A percentile compares a stretch with the other conserved stretches of the same genome.
These are phyloP conservation scores for Paraphaeosphaeria sporulosa DNA, from an alignment of 2,329 filamentous ascomycete genomes.

Conservation along the genomic window DNA sequence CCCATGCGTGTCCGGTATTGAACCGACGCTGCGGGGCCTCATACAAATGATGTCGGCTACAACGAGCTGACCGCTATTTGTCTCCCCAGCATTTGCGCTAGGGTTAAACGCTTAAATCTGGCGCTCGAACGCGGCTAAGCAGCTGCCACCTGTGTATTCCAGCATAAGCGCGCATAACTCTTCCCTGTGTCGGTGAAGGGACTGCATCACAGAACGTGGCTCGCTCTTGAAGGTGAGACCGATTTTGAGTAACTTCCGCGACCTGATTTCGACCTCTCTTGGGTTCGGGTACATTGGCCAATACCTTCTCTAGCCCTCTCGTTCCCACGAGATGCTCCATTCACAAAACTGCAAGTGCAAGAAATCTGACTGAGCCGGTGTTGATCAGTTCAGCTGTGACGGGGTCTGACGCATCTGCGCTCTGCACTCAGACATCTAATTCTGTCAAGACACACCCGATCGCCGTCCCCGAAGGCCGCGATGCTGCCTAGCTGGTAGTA, in stretches of 20 bases:
- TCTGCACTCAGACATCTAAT: background rate
- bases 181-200: background rate
- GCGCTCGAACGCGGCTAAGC: constrained; percentile 7
- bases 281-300: background rate
- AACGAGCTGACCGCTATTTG: constrained; percentile 1
- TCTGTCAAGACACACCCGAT: background rate
- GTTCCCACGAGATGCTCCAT: background rate
- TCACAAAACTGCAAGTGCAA: background rate
- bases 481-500: background rate
- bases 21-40: background rate
- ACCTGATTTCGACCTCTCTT: background rate
- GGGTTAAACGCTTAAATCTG: background rate
- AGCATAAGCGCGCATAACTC: constrained; percentile 8
- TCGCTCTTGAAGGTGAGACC: background rate
- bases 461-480: background rate
- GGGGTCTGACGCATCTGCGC: background rate
- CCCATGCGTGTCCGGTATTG: background rate
- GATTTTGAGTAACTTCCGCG: background rate
- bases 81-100: background rate
- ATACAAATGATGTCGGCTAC: background rate
- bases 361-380: background rate
- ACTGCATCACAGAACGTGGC: background rate
- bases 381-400: background rate
- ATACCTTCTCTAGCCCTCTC: background rate
- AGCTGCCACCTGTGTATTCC: background rate